Base-by-base conservation (phyloP, 441 rosid species). In the Gossypium gossypioides region DNA sequence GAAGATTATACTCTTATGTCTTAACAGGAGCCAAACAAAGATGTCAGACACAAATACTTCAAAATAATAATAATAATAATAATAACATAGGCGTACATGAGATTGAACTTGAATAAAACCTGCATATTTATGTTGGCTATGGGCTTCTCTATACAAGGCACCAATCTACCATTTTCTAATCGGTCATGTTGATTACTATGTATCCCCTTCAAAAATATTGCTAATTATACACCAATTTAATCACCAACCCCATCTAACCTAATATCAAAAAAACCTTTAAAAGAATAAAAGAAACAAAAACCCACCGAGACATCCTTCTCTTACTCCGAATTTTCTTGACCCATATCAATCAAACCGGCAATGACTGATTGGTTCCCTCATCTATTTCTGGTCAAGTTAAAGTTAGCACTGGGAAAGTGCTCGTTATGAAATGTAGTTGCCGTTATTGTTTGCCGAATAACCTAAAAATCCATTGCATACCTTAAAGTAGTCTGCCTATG, bases 301-400 rank as follows among this genome's bases (percentile, higher is more conserved):
- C 16, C 16, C 12, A 27, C 27, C n/a, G 15, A 3, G 44, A 25
- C 19, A 34, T 0, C 2, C 55, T 24, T 55, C n/a, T 29, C 65
- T 69, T 4, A 2, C 29, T 3, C 34, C 21, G 27, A 48, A 54
- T 68, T 54, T 37, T 58, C 65, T 55, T 62, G 18, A 65, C 34
- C 12, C 69, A 13, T 29, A 72, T 71, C 77, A 55, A 68, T 59
- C 34, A 60, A 54, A 24, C 32, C n/a, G 51, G 71, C 42, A 67
- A 25, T 54, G 71, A 8, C 57, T 8, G 42, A 25, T 7, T n/a
- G 16, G 18, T n/a, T 44, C 19, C 19, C 25, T n/a, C 40, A 3
- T 46, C 56, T 2, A 6, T 48, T 7, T 24, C 55, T 22, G 18
- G 9, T 76, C 59, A 50, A 34, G 58, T 68, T 16, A 37, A 29